These are phyloP conservation scores for Chiua sp. DNA, from an alignment of 1,284 basidiomycete species.

Conservation along the genomic window DNA sequence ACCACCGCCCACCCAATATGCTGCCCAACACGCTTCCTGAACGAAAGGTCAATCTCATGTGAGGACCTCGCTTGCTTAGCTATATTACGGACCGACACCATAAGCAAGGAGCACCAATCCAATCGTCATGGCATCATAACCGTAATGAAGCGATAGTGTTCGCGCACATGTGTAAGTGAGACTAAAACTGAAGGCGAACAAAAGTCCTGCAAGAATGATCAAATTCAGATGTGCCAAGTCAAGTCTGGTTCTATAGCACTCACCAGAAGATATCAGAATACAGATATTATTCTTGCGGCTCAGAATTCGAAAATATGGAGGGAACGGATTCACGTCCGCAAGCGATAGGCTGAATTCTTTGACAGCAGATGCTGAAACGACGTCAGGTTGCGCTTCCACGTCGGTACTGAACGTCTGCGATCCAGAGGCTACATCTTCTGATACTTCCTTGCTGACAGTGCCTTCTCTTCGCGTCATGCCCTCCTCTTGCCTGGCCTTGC, in stretches of 20 bases:
- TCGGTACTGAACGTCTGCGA: conserved; percentile 9
- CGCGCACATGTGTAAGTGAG: conserved; percentile 78
- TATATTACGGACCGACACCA: conserved; percentile 58
- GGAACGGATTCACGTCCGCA: conserved; percentile 29
- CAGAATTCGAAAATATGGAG: conserved; percentile 21
- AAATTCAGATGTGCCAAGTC: conserved; percentile 1
- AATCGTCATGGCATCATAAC: conserved; percentile 73
- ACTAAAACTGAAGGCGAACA: conserved; percentile 75
- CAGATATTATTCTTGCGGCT: conserved; percentile 22
- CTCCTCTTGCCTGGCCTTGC: conserved; percentile 7
- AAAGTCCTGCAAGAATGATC: conserved; percentile 56
- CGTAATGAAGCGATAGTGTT: conserved; percentile 68
- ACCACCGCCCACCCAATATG: conserved; percentile 78
- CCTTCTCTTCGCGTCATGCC: conserved; percentile 13
- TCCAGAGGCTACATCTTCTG: not conserved
- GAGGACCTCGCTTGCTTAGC: not conserved
- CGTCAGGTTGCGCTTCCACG: conserved; percentile 25
- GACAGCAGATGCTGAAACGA: conserved; percentile 40
- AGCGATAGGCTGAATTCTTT: conserved; percentile 21
- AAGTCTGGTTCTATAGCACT: not conserved
- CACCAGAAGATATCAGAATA: conserved; percentile 29
- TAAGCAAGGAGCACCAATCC: conserved; percentile 82
- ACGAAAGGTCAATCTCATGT: not conserved
- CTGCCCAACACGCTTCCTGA: conserved; percentile 72
- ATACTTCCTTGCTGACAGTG: conserved; percentile 4